A percentile compares a stretch with the other conserved stretches of the same genome.
These are phyloP conservation scores for Ophiostoma himal-ulmi DNA, from an alignment of 2,329 filamentous ascomycete species.

Conservation along the genomic window DNA sequence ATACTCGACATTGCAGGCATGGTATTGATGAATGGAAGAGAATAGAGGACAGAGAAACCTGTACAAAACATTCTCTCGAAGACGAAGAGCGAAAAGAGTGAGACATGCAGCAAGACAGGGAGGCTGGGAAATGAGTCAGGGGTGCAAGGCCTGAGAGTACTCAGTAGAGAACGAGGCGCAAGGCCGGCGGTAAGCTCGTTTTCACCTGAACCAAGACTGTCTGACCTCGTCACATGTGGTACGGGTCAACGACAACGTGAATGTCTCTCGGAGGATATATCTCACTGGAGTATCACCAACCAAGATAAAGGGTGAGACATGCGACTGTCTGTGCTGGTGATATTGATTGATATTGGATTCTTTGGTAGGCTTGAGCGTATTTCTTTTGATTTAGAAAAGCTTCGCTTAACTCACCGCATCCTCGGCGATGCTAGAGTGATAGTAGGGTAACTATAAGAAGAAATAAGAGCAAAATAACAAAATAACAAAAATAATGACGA, in stretches of 20 bases:
- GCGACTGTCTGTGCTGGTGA: not conserved
- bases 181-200: not conserved
- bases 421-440: too few relatives aligned
- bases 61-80: not conserved
- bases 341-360: not conserved
- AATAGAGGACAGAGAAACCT: not conserved
- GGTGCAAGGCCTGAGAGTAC: not conserved
- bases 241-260: not conserved
- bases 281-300: not conserved
- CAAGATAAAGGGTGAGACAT: not conserved
- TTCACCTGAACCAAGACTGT: not conserved
- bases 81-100: not conserved
- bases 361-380: not conserved
- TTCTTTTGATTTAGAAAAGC: not conserved
- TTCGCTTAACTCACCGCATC: too few relatives aligned
- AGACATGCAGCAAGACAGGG: not conserved
- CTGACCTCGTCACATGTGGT: slow-evolving; percentile 9
- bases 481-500: too few relatives aligned
- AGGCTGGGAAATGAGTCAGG: slow-evolving; percentile 6
- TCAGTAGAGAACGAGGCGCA: not conserved
- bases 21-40: too few relatives aligned
- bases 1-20: not conserved
- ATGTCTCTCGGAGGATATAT: slow-evolving; percentile 5
- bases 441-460: too few relatives aligned
- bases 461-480: too few relatives aligned